Evolutionary conservation across 257 asterid species (phyloP), one percentile per base, ranked within the genome.

Genomic region (Striga asiatica): DNA sequence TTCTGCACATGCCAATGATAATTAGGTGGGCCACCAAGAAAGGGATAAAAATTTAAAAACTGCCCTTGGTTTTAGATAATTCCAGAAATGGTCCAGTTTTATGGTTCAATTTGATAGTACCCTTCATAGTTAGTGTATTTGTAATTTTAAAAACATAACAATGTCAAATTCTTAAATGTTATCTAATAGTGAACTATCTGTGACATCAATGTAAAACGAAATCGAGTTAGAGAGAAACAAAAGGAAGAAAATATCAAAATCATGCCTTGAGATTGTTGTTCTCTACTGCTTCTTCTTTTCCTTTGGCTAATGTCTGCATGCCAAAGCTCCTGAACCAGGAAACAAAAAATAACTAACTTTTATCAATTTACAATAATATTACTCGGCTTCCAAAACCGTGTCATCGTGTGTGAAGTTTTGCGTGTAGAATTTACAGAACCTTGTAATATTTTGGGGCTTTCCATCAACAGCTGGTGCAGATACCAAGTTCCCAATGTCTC

Each of bases 401-500:
- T 27, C 5, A 2, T 3, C n/a, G 57, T 28, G 31, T 27, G 24
- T 50, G n/a, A n/a, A n/a, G 19, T 12, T 14, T 23, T 53, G 28
- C 25, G 31, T 34, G 47, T 17, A 29, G 50, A n/a, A 24, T 11
- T 8, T n/a, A 2, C 25, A 2, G 34, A 8, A 71, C 77, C 79
- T 56, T 17, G 76, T 74, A n/a, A 66, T 1, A 59, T 57, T 60
- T 16, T 65, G 71, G 37, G 70, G 72, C 71, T 76, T 76, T 29
- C 71, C 74, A 13, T 58, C 76, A 16, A 50, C 73, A 12, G 57
- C 60, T 8, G 60, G 67, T 22, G 65, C 82, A 34, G 62, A 64
- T 22, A 34, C 80, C 22, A 88, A 63, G 68, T 88, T 88, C 34
- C 97, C 97, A 9, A 88, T 88, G 54, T 88, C 97, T 39, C 82